Percentiles rank a stretch among this genome's conserved stretches.
Conservation (phyloP, 78 protist genomes). For the Trichosphaerium sp. region DNA sequence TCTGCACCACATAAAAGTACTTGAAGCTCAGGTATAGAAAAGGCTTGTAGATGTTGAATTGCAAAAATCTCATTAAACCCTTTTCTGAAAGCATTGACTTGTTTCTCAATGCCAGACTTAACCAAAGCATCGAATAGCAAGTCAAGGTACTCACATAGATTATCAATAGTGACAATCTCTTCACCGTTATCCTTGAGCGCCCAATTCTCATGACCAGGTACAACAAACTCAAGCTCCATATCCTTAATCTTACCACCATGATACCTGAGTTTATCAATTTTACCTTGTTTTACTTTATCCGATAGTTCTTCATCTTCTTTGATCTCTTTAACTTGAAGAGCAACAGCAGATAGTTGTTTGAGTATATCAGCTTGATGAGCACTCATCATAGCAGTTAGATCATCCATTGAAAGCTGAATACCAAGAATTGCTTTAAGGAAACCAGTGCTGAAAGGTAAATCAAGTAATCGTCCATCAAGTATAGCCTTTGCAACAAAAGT, state of each 20-base stretch:
- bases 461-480: conserved; percentile 53
- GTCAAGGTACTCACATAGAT: conserved; percentile 43
- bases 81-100: conserved; percentile 36
- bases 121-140: conserved; percentile 14
- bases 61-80: conserved; percentile 48
- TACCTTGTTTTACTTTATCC: too few relatives aligned
- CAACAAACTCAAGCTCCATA: conserved; percentile 38
- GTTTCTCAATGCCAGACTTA: conserved; percentile 28
- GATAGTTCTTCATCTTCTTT: too few relatives aligned
- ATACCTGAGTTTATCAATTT: too few relatives aligned
- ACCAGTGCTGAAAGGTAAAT: conserved; percentile 46
- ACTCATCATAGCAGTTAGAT: too few relatives aligned
- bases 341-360: too few relatives aligned
- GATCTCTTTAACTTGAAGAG: too few relatives aligned
- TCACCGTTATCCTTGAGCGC: conserved; percentile 26
- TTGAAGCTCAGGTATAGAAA: conserved; percentile 34
- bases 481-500: conserved; percentile 56
- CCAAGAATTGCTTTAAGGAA: conserved; percentile 36
- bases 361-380: too few relatives aligned
- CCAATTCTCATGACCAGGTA: conserved; percentile 39
- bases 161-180: conserved; percentile 25
- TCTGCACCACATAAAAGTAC: conserved; percentile 38
- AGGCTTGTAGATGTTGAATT: conserved; percentile 12
- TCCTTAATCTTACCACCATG: conserved; percentile 31
- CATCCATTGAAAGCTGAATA: conserved; percentile 11